These are phyloP conservation scores for Phytophthora chlamydospora DNA, from an alignment of 352 stramenopile genomes.

Conservation along the genomic window DNA sequence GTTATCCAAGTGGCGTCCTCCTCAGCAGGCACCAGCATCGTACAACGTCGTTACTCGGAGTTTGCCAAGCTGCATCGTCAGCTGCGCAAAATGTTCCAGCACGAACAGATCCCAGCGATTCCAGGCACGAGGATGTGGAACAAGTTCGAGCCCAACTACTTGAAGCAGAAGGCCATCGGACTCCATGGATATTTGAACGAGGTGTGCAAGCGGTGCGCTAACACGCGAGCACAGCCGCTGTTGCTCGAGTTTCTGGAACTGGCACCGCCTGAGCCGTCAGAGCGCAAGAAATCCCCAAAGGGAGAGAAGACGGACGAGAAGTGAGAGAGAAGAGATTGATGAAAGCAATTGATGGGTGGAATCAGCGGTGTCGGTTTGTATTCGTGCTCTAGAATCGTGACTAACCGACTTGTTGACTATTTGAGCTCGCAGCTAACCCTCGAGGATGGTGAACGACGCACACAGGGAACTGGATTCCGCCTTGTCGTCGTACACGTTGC, in stretches of 20 bases:
- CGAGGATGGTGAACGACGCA: constrained; percentile 50
- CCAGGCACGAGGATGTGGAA: constrained; percentile 82
- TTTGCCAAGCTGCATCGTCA: constrained; percentile 80
- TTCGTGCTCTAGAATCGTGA: constrained; percentile 5
- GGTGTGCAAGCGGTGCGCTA: constrained; percentile 76
- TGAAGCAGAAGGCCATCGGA: constrained; percentile 79
- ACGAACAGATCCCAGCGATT: constrained; percentile 76
- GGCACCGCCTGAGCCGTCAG: constrained; percentile 18
- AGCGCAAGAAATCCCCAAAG: constrained; percentile 11
- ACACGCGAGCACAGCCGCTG: constrained; percentile 66
- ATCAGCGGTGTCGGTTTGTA: constrained; percentile 22
- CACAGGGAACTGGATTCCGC: constrained; percentile 45
- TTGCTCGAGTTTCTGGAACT: constrained; percentile 76
- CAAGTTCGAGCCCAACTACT: constrained; percentile 83
- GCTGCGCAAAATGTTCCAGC: constrained; percentile 76
- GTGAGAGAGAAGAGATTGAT: constrained; percentile 12
- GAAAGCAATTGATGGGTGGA: constrained; percentile 14
- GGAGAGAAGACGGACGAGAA: constrained; percentile 16
- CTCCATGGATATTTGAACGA: constrained; percentile 78
- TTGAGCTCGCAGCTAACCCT: constrained; percentile 21
- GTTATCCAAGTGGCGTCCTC: constrained; percentile 84
- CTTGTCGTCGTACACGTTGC: constrained; percentile 56
- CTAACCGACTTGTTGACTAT: constrained; percentile 8
- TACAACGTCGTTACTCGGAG: constrained; percentile 83
- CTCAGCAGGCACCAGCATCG: constrained; percentile 58